A percentile compares a stretch with the other conserved stretches of the same genome.
phyloP scores from a whole-genome alignment of 2,329 filamentous ascomycete genomes.

The Lasiodiplodia gonubiensis region DNA sequence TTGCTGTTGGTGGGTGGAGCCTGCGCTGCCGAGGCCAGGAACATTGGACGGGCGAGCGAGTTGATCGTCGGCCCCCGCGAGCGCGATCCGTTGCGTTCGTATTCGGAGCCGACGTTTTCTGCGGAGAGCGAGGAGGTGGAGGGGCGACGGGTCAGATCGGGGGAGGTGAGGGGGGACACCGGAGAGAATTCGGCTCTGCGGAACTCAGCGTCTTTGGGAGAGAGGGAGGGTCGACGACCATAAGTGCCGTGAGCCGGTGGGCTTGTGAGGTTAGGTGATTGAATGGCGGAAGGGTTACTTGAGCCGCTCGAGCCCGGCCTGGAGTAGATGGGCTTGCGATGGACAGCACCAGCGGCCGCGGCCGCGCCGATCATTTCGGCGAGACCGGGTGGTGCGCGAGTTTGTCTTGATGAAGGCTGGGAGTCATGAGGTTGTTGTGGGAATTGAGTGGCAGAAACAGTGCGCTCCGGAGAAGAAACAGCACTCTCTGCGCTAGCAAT shows the following conservation, averaged over 20 bases:
- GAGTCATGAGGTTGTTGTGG: conserved; percentile 19
- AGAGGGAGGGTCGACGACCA: conserved; percentile 28
- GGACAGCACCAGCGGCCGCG: conserved; percentile 29
- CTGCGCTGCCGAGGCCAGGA: conserved; percentile 35
- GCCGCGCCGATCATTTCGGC: conserved; percentile 30
- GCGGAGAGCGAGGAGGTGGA: conserved; percentile 1
- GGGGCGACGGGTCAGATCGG: conserved; percentile 7
- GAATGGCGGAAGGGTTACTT: conserved; percentile 25
- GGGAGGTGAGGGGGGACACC: neutral
- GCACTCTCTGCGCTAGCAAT: conserved; percentile 43
- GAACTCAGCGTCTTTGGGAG: conserved; percentile 28
- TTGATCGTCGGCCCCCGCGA: conserved; percentile 42
- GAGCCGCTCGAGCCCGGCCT: conserved; percentile 31
- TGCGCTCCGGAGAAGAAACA: conserved; percentile 6
- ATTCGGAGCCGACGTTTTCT: conserved; percentile 1
- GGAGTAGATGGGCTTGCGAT: conserved; percentile 34
- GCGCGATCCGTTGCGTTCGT: conserved; percentile 29
- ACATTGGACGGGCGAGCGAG: conserved; percentile 46
- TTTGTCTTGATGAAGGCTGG: neutral
- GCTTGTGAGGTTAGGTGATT: conserved; percentile 20
- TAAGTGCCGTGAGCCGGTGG: neutral
- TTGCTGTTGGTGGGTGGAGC: neutral
- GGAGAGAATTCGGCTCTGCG: conserved; percentile 15
- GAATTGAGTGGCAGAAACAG: conserved; percentile 2
- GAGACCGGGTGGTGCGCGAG: conserved; percentile 32